Percentiles rank a stretch among this genome's conserved stretches.
Conservation (phyloP, 495 filamentous ascomycete genomes). For the Oidiodendron maius region DNA sequence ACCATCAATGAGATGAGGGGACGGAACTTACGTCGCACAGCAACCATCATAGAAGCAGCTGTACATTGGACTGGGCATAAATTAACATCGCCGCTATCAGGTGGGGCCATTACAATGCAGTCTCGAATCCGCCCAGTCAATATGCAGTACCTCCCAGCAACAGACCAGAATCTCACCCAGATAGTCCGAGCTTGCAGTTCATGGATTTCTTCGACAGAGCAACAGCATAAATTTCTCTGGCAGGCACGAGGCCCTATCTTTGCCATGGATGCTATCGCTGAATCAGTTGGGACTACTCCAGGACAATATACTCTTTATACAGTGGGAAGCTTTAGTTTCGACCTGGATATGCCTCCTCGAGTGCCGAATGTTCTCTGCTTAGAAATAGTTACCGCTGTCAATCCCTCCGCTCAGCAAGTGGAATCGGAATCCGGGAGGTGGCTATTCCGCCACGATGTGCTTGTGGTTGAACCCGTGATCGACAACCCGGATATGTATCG, state of each 20-base stretch:
- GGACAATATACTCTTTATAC: neutral
- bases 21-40: neutral
- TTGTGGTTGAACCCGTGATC: neutral
- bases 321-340: neutral
- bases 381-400: neutral
- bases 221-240: neutral
- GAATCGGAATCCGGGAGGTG: neutral
- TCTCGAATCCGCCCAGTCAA: neutral
- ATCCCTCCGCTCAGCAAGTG: neutral
- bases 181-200: neutral
- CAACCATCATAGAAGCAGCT: neutral
- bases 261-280: neutral
- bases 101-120: neutral
- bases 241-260: neutral
- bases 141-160: neutral
- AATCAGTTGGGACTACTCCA: neutral
- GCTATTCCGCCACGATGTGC: neutral
- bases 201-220: neutral
- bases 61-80: neutral
- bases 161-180: neutral
- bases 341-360: neutral
- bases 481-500: neutral
- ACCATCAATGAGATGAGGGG: neutral
- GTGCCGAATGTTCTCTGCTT: neutral
- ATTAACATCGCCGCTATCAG: neutral